Evolutionary conservation across 108 stramenopile species (phyloP).

Genomic region (Nitzschia sp.): DNA sequence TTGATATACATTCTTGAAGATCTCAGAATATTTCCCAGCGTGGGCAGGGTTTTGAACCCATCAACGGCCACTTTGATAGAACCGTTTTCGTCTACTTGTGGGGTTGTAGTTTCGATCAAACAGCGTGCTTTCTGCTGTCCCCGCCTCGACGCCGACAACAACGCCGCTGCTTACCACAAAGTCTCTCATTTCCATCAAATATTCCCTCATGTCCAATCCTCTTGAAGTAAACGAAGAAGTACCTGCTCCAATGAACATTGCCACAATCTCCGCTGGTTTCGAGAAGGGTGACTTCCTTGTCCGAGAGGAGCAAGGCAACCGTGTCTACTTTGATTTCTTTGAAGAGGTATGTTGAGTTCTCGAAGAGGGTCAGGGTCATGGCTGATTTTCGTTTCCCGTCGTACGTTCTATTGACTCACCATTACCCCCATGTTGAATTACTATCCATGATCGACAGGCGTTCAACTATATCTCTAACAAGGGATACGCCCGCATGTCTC

Average conservation of each 20-base stretch:
- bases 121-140: no score
- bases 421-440: no score
- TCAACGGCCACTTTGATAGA: no score
- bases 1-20: no score
- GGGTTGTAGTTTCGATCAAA: no score
- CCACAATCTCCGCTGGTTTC: constrained; percentile 87
- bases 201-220: neutral
- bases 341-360: constrained; percentile 67
- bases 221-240: neutral
- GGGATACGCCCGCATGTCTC: constrained; percentile 84
- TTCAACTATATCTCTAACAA: constrained; percentile 92
- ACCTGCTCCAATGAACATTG: constrained; percentile 57
- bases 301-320: constrained; percentile 87
- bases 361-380: neutral
- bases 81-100: no score
- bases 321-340: constrained; percentile 88
- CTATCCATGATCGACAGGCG: constrained; percentile 56
- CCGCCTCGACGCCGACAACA: no score
- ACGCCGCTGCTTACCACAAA: neutral
- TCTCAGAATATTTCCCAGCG: no score
- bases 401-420: no score
- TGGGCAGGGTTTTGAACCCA: no score
- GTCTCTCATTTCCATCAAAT: neutral
- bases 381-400: neutral
- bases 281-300: constrained; percentile 92